A percentile compares a stretch with the other conserved stretches of the same genome.
phyloP scores from a whole-genome alignment of 2,329 filamentous ascomycete genomes.

The Ceratocystis ficicola region DNA sequence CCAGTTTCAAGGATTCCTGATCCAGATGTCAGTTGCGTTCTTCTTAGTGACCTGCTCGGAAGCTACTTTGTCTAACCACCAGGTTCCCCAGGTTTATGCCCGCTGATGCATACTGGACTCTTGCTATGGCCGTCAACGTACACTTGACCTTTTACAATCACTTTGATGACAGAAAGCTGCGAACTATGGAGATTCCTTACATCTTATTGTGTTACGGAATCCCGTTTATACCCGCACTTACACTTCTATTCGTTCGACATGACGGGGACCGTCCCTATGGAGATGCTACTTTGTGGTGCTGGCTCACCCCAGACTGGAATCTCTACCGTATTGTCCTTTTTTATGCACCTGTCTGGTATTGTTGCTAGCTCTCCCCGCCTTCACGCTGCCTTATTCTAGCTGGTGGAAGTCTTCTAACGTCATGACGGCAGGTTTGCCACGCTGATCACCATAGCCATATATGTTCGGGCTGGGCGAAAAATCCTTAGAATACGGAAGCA shows the following conservation, averaged over 20 bases:
- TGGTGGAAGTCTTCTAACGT: not conserved
- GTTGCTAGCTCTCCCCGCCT: constrained; percentile 25
- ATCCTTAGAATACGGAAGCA: constrained; percentile 50
- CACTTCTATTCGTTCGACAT: constrained; percentile 47
- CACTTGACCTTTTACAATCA: constrained; percentile 64
- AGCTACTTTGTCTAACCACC: not conserved
- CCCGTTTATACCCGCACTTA: constrained; percentile 51
- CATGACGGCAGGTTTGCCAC: constrained; percentile 22
- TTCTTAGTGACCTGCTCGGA: not conserved
- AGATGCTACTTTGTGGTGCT: constrained; percentile 66
- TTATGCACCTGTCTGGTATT: constrained; percentile 50
- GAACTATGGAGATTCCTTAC: constrained; percentile 55
- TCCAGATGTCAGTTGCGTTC: constrained; percentile 56
- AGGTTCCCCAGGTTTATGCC: constrained; percentile 50
- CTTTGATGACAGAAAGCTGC: constrained; percentile 50
- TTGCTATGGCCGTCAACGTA: constrained; percentile 70
- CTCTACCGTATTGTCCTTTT: constrained; percentile 57
- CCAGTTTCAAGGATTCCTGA: constrained; percentile 64
- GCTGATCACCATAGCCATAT: constrained; percentile 24
- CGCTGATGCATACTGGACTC: constrained; percentile 58
- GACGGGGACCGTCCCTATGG: constrained; percentile 50
- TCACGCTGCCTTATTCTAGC: no score
- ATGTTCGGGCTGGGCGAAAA: constrained; percentile 43
- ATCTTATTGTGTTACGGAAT: constrained; percentile 54
- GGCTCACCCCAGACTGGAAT: constrained; percentile 52